Conservation (phyloP, 495 filamentous ascomycete genomes). For the Emericellopsis terricola region DNA sequence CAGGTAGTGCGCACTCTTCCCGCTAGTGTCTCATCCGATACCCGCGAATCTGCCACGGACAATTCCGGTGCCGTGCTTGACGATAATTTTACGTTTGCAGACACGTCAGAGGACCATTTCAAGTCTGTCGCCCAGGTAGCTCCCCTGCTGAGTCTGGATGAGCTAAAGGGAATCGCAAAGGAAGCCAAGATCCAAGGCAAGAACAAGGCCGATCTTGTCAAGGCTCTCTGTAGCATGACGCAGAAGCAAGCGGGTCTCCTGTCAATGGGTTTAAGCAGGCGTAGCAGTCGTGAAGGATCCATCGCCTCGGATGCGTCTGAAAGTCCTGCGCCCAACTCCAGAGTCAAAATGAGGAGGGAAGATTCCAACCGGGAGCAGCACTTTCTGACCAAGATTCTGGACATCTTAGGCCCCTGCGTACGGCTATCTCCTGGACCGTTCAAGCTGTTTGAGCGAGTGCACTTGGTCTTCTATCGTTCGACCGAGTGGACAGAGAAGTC, state of each 20-base stretch:
- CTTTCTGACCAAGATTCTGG: slow-evolving; percentile 50
- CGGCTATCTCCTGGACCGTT: slow-evolving; percentile 56
- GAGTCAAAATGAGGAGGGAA: slow-evolving; percentile 4
- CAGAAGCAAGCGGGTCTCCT: slow-evolving; percentile 53
- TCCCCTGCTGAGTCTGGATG: slow-evolving; percentile 62
- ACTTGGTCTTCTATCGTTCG: slow-evolving; percentile 89
- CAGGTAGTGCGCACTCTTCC: slow-evolving; percentile 7
- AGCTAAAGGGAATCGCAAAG: slow-evolving; percentile 71
- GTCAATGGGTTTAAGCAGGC: slow-evolving; percentile 36
- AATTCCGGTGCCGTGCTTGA: slow-evolving; percentile 26
- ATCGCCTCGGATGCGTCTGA: slow-evolving; percentile 7
- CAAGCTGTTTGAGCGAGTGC: slow-evolving; percentile 80
- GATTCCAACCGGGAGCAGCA: slow-evolving; percentile 22
- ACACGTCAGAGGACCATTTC: slow-evolving; percentile 52
- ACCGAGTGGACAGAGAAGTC: slow-evolving; percentile 98
- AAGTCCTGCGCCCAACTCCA: background rate
- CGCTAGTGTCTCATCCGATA: background rate
- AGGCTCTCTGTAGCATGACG: slow-evolving; percentile 51
- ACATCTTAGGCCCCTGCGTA: slow-evolving; percentile 66
- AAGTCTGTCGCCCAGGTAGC: slow-evolving; percentile 73
- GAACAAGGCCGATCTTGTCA: slow-evolving; percentile 68
- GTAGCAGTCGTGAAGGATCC: slow-evolving; percentile 28
- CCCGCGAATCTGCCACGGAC: background rate
- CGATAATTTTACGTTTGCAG: slow-evolving; percentile 55
- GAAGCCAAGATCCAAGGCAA: slow-evolving; percentile 77